These are phyloP conservation scores for Xylaria flabelliformis DNA, from an alignment of 495 filamentous ascomycete species.

Conservation along the genomic window DNA sequence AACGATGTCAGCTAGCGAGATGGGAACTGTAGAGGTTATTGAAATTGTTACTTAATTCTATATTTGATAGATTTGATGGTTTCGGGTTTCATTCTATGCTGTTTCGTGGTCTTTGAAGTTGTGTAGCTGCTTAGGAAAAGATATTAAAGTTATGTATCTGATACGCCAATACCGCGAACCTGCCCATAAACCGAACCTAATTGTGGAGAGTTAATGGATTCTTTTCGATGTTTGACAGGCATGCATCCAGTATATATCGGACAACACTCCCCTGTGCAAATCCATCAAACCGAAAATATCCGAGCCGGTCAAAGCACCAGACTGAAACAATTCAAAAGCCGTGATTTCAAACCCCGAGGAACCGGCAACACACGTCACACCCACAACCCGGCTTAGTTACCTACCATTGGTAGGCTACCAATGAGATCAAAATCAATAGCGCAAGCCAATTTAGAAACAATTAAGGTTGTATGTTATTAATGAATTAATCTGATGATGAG, in stretches of 20 bases:
- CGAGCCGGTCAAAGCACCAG: neutral
- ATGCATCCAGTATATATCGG: neutral
- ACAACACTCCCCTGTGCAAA: neutral
- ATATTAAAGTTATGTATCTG: neutral
- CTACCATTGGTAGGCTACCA: too few relatives aligned
- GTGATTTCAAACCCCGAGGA: conserved; percentile 6
- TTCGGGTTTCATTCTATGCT: neutral
- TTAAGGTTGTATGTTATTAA: neutral
- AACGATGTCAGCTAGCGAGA: neutral
- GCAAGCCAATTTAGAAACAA: neutral
- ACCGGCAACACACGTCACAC: neutral
- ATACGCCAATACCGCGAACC: neutral
- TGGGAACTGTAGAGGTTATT: neutral
- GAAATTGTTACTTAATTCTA: too few relatives aligned
- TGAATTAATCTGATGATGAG: neutral
- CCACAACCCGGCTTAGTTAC: neutral
- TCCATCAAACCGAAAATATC: neutral
- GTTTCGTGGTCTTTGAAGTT: neutral
- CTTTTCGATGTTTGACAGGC: neutral
- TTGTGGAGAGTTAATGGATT: neutral
- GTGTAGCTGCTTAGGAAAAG: neutral
- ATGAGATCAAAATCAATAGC: neutral
- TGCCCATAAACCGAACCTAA: neutral
- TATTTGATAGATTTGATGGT: neutral
- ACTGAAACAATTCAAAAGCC: conserved; percentile 11